Percentiles rank a stretch among this genome's conserved stretches.
Evolutionary conservation across 2,329 filamentous ascomycete genomes (phyloP).

Genomic region (Aspergillus viridinutans): DNA sequence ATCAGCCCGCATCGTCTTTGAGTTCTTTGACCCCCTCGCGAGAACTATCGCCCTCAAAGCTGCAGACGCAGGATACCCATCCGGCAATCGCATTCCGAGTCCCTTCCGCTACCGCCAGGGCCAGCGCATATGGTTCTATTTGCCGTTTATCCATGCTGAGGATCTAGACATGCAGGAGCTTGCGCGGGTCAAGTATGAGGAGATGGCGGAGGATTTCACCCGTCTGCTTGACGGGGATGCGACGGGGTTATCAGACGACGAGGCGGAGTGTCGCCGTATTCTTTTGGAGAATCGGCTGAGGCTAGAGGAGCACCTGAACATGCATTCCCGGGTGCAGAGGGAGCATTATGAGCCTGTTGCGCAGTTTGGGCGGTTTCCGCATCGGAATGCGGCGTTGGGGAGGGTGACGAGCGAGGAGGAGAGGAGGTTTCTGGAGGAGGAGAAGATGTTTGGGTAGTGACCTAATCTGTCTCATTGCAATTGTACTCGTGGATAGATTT

Average conservation of each 20-base stretch:
- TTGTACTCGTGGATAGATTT: neutral
- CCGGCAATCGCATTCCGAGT: conserved; percentile 20
- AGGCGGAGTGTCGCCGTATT: neutral
- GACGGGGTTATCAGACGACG: neutral
- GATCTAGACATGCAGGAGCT: conserved; percentile 1
- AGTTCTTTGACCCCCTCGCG: conserved; percentile 54
- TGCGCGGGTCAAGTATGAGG: neutral
- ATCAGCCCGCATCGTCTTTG: conserved; percentile 47
- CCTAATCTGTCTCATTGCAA: neutral
- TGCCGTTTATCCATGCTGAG: conserved; percentile 55
- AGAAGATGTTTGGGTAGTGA: conserved; percentile 3
- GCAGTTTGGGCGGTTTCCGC: conserved; percentile 23
- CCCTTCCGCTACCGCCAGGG: conserved; percentile 32
- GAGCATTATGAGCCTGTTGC: conserved; percentile 7
- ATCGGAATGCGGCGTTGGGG: conserved; percentile 20
- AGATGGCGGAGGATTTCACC: conserved; percentile 3
- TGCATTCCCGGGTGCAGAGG: neutral
- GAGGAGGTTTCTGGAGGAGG: conserved; percentile 18
- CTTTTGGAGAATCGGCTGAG: neutral
- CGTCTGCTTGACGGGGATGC: neutral
- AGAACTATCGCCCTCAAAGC: conserved; percentile 41
- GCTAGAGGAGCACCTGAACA: neutral
- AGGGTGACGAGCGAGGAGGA: conserved; percentile 18
- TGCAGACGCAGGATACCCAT: conserved; percentile 30
- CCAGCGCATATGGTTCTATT: conserved; percentile 54